phyloP scores from a whole-genome alignment of 768 basidiomycete species.

The Peribolospora baueri region DNA sequence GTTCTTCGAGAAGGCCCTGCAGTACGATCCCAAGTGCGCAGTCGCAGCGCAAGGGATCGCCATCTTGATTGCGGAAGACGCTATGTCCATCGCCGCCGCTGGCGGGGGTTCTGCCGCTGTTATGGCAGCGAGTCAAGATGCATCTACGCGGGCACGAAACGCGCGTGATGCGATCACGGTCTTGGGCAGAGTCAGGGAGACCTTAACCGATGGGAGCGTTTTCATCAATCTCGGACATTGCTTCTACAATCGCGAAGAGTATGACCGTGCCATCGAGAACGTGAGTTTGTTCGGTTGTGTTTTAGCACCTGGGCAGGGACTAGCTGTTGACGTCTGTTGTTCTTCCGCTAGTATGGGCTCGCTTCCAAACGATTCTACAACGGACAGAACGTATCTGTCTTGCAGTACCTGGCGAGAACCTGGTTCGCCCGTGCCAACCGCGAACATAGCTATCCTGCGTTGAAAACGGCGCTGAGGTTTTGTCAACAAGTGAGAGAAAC shows the following conservation, averaged over 20 bases:
- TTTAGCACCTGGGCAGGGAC: too few species aligned
- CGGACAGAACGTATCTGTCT: conserved; percentile 44
- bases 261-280: conserved; percentile 83
- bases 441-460: conserved; percentile 55
- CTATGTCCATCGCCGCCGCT: conserved; percentile 31
- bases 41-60: conserved; percentile 89
- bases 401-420: conserved; percentile 68
- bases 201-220: conserved; percentile 54
- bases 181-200: conserved; percentile 76
- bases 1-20: conserved; percentile 75
- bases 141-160: conserved; percentile 36
- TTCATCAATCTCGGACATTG: conserved; percentile 95
- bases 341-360: conserved; percentile 50
- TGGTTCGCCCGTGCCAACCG: conserved; percentile 88
- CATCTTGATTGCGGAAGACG: conserved; percentile 75
- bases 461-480: conserved; percentile 62
- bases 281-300: conserved; percentile 24
- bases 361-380: conserved; percentile 56
- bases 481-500: conserved; percentile 39
- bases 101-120: conserved; percentile 25
- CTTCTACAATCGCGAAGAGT: conserved; percentile 76
- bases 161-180: conserved; percentile 69
- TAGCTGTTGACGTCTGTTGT: not conserved
- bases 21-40: conserved; percentile 59
- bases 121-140: conserved; percentile 25